Percentiles rank a stretch among this genome's conserved stretches.
Conservation (phyloP, 306 rosid species). For the Rosa multiflora region DNA sequence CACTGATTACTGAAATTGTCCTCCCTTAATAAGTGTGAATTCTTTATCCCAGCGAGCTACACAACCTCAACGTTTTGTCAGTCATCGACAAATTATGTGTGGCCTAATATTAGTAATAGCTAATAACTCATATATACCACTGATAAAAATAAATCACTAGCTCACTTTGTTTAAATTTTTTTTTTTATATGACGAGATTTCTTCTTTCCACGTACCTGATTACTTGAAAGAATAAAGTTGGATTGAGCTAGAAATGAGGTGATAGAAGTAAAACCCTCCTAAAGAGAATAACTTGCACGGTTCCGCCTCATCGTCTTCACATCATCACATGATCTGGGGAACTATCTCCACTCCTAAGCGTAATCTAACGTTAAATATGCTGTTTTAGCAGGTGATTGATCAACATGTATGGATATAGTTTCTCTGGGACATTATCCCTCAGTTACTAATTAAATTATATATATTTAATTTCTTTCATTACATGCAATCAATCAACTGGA, state of each 20-base stretch:
- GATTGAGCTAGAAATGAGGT: background rate
- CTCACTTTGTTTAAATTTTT: too few species aligned
- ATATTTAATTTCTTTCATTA: background rate
- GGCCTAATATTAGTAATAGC: too few species aligned
- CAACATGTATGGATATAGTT: background rate
- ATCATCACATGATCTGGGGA: background rate
- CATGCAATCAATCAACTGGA: background rate
- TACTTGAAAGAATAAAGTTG: too few species aligned
- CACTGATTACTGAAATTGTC: background rate
- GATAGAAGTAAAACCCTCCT: background rate
- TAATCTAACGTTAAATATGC: too few species aligned
- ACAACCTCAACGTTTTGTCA: background rate
- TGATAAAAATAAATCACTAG: background rate
- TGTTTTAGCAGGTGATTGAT: background rate
- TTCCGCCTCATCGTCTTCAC: background rate
- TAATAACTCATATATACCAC: too few species aligned
- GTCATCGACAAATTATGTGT: too few species aligned
- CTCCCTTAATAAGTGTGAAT: background rate
- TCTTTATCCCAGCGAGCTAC: background rate
- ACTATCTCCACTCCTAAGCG: too few species aligned
- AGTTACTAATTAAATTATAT: background rate
- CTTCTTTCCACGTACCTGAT: too few species aligned
- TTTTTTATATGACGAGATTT: too few species aligned
- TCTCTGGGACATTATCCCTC: background rate
- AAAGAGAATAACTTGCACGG: background rate